Base-by-base conservation (phyloP, 108 stramenopile species). In the Pseudonitzschia multiseries region DNA sequence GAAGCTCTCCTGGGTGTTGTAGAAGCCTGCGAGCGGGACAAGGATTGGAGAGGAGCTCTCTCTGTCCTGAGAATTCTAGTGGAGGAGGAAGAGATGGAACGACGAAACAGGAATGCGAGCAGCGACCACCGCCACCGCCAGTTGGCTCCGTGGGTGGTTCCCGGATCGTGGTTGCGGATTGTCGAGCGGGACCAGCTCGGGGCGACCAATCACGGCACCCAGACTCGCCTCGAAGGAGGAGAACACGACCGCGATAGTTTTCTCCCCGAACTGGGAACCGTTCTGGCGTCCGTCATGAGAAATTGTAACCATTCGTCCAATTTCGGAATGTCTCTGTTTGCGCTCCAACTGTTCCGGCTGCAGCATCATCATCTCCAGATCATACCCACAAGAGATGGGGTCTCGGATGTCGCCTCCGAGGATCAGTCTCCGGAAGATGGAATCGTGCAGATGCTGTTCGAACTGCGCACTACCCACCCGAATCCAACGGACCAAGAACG, bases 11-110 rank as follows among this genome's bases (percentile, higher is more conserved):
- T 78, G 0, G 89, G 88, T 12, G 73, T 90, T 22, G 60, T 86
- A 32, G 56, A 75, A n/a, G 80, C 86, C 43, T 84, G 86, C 57
- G 88, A 91, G 69, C 74, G 70, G 46, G 90, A 93, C 72, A 78
- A 84, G 40, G 75, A 87, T 28, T 86, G 82, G 84, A 61, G 80
- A 68, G 74, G 75, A 40, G 79, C 89, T 8, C 53, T 87, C 5
- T 36, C 76, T 13, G 46, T 89, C 17, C 32, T 90, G 42, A 56
- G 76, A n/a, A 59, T 32, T 0, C 68, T 84, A 33, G 44, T 86
- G 40, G 68, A 79, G 26, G 61, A 62, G 15, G 61, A 33, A 40
- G 61, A 62, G 61, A 27, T n/a, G n/a, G n/a, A n/a, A n/a, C n/a
- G n/a, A 18, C 13, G 52, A 60, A 65, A 42, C 18, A 27, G n/a